These are phyloP conservation scores for Gaertneriomyces sp. DNA, from an alignment of 192 early-diverging fungal species.

Conservation along the genomic window DNA sequence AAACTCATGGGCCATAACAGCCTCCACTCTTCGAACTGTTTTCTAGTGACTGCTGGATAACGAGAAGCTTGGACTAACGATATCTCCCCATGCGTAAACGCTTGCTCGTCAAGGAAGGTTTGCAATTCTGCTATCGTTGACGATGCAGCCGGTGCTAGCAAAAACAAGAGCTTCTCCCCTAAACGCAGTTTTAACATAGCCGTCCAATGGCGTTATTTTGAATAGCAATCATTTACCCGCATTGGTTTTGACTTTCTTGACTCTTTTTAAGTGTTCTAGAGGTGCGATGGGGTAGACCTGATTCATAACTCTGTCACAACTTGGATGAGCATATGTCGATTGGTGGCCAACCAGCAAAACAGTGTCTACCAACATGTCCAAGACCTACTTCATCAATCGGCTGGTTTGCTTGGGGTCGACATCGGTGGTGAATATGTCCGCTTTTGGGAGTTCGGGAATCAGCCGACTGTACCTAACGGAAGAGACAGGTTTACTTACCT, in stretches of 20 bases:
- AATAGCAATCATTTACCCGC: not conserved
- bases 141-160: slow-evolving; percentile 6
- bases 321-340: not conserved
- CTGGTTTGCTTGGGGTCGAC: slow-evolving; percentile 23
- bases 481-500: slow-evolving; percentile 3
- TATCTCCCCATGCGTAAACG: slow-evolving; percentile 5
- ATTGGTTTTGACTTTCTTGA: slow-evolving; percentile 7
- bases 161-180: slow-evolving; percentile 9
- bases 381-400: slow-evolving; percentile 25
- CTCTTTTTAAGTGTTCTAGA: slow-evolving; percentile 23
- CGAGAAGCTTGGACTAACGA: slow-evolving; percentile 49
- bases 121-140: slow-evolving; percentile 7
- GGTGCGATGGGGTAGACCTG: slow-evolving; percentile 13
- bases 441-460: not conserved
- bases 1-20: slow-evolving; percentile 78
- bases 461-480: not conserved
- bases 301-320: slow-evolving; percentile 9
- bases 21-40: slow-evolving; percentile 79
- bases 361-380: not conserved
- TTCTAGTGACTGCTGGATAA: slow-evolving; percentile 59
- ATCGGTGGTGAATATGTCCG: slow-evolving; percentile 12
- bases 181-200: not conserved
- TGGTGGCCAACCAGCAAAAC: not conserved
- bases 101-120: not conserved
- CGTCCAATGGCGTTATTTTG: not conserved